Base-by-base conservation (phyloP, 176 grass and related monocot genomes). In the Aegilops bicornis region DNA sequence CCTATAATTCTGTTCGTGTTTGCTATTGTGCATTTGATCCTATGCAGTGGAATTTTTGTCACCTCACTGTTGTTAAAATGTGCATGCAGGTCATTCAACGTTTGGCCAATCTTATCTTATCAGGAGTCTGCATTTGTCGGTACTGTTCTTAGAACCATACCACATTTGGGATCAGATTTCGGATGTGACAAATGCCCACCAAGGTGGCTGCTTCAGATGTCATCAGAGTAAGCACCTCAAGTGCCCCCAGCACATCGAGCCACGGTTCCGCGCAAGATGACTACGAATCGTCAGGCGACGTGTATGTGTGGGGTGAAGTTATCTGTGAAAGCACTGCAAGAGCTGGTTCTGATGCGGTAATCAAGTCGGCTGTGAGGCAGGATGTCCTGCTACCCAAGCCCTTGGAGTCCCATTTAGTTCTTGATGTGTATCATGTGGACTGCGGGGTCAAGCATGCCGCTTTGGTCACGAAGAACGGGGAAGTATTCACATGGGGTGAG, bases 401-500 rank as follows among this genome's bases (percentile, higher is more conserved):
- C 68, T 85, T 99, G 61, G 94, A 99, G 70, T 94, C 90, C 79
- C 92, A 87, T 89, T 64, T 99, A 74, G 92, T 93, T 79, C 87
- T 99, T 37, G 97, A 99, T 87, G 94, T 85, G 13, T 88, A 88
- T 60, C 89, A 91, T 87, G 90, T 99, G 45, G 92, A 86, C 64
- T 96, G 97, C 88, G 97, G 97, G 35, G 92, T 94, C 69, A 89
- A 93, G 64, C 97, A 99, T 60, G 92, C 90, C 82, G 94, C 90
- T 81, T 60, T 99, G 79, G 90, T 99, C 82, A 96, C 97, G 10
- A 99, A 89, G 89, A 91, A 92, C 32, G 92, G 97, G 23, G 97
- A 99, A 85, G 83, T 99, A 29, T 99, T 99, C 83, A 92, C 97
- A 30, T 99, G 97, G 97, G 97, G 97, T 52, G 97, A 99, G 27